Evolutionary conservation across 768 basidiomycete species (phyloP).

Genomic region (Phaeolepiota aurea): DNA sequence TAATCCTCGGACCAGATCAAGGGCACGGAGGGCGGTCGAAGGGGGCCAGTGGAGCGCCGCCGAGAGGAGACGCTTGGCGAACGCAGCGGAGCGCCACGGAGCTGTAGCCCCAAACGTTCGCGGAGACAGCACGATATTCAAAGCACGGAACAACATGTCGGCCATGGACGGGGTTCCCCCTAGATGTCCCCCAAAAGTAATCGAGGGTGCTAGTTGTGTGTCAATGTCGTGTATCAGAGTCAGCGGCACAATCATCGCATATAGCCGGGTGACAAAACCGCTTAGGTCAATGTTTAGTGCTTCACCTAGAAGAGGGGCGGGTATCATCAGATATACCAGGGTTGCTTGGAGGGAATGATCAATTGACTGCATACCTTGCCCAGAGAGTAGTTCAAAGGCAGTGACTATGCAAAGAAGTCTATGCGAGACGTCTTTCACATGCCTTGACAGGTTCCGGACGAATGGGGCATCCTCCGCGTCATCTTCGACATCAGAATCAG

Average conservation of each 20-base stretch:
- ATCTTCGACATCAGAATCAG: conserved; percentile 24
- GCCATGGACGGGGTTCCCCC: conserved; percentile 29
- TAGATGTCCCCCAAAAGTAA: conserved; percentile 14
- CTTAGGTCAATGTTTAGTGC: conserved; percentile 93
- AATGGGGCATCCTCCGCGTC: conserved; percentile 6
- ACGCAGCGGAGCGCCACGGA: conserved; percentile 78
- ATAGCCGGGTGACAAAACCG: conserved; percentile 82
- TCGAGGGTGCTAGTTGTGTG: conserved; percentile 13
- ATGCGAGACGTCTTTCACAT: conserved; percentile 37
- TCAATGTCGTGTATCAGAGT: conserved; percentile 63
- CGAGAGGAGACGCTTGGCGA: conserved; percentile 84
- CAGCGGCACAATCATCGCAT: conserved; percentile 72
- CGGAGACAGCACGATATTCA: conserved; percentile 76
- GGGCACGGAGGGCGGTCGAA: conserved; percentile 47
- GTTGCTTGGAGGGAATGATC: background rate
- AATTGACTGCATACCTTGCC: too few species aligned
- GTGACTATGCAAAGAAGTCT: conserved; percentile 85
- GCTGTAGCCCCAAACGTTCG: conserved; percentile 50
- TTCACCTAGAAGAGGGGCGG: conserved; percentile 69
- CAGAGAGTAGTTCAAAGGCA: conserved; percentile 94
- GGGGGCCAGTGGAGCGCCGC: conserved; percentile 80
- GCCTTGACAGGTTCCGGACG: conserved; percentile 7
- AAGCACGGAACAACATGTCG: conserved; percentile 81
- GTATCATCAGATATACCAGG: conserved; percentile 5
- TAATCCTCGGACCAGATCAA: conserved; percentile 68